Evolutionary conservation across 352 stramenopile species (phyloP).

Genomic region (Phytophthora syringae): DNA sequence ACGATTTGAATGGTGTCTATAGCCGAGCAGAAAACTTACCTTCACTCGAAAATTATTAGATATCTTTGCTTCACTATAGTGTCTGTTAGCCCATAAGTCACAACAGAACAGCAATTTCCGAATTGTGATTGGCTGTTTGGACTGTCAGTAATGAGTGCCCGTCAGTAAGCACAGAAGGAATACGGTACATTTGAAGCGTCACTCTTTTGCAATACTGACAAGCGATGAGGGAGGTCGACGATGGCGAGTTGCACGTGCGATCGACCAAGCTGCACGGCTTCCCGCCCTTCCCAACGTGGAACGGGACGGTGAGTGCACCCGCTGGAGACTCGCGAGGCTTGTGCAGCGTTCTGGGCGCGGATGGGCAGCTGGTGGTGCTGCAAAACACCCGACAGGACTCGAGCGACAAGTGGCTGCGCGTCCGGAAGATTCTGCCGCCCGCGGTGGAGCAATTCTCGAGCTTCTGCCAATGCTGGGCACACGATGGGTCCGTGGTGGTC

Average conservation of each 20-base stretch:
- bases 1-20: no score
- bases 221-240: conserved; percentile 9
- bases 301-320: conserved; percentile 48
- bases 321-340: not conserved
- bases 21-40: no score
- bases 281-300: conserved; percentile 65
- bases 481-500: conserved; percentile 34
- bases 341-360: conserved; percentile 60
- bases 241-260: conserved; percentile 42
- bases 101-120: no score
- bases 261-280: conserved; percentile 47
- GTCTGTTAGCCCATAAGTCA: no score
- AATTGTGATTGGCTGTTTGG: no score
- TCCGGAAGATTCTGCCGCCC: conserved; percentile 47
- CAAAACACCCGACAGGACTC: conserved; percentile 4
- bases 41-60: no score
- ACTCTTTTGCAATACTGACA: conserved; percentile 6
- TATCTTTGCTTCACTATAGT: no score
- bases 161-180: no score
- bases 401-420: conserved; percentile 18
- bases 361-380: conserved; percentile 61
- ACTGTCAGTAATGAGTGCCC: no score
- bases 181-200: conserved; percentile 4
- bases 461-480: conserved; percentile 66
- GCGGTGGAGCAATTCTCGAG: conserved; percentile 15